These are phyloP conservation scores for Pulveroboletus sp. DNA, from an alignment of 768 basidiomycete genomes.

Conservation along the genomic window DNA sequence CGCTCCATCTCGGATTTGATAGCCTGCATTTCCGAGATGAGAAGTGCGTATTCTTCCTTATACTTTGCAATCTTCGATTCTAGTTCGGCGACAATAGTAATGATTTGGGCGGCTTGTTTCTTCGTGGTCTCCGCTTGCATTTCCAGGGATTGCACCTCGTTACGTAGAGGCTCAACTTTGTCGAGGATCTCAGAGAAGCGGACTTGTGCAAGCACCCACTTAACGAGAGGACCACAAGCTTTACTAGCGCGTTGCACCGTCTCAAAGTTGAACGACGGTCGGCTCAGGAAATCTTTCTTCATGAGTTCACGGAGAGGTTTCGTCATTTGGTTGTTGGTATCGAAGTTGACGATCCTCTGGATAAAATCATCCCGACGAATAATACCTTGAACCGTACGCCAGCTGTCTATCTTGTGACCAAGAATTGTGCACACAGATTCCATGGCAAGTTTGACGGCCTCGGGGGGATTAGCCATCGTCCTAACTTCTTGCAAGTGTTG, in stretches of 20 bases:
- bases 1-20: conserved; percentile 98
- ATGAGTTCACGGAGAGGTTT: conserved; percentile 82
- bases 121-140: conserved; percentile 92
- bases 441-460: conserved; percentile 96
- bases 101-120: conserved; percentile 85
- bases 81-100: conserved; percentile 87
- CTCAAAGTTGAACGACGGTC: conserved; percentile 91
- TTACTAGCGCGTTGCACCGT: conserved; percentile 91
- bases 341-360: conserved; percentile 90
- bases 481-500: conserved; percentile 96
- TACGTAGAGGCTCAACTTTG: conserved; percentile 91
- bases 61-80: conserved; percentile 89
- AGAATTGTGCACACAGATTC: conserved; percentile 96
- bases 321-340: conserved; percentile 88
- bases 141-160: conserved; percentile 92
- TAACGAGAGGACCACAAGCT: conserved; percentile 96
- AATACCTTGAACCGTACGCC: conserved; percentile 93
- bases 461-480: conserved; percentile 97
- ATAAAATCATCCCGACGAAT: conserved; percentile 98
- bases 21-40: conserved; percentile 95
- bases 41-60: conserved; percentile 94
- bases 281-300: conserved; percentile 89
- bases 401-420: conserved; percentile 94
- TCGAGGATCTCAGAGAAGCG: conserved; percentile 96
- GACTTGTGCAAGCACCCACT: conserved; percentile 97